A percentile compares a stretch with the other conserved stretches of the same genome.
These are phyloP conservation scores for Mortierella sp. DNA, from an alignment of 371 early-diverging fungal species.

Conservation along the genomic window DNA sequence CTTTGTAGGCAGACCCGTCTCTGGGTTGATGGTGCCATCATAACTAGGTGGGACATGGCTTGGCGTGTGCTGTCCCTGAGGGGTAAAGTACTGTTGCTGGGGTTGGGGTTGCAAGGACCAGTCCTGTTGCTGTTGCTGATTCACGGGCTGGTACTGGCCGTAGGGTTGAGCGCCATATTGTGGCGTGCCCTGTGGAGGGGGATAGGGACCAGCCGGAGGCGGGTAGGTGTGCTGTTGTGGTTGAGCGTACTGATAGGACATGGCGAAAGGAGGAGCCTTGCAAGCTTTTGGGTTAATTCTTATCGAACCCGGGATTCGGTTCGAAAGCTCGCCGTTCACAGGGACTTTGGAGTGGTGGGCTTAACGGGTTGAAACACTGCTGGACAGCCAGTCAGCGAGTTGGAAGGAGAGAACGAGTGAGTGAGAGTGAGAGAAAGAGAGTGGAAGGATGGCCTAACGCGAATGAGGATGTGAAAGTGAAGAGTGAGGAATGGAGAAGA, in stretches of 20 bases:
- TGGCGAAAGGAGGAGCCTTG: slow-evolving; percentile 14
- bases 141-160: neutral
- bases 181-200: slow-evolving; percentile 16
- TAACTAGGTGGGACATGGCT: slow-evolving; percentile 31
- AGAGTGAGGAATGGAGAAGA: neutral
- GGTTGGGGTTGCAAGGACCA: slow-evolving; percentile 19
- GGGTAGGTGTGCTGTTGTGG: slow-evolving; percentile 18
- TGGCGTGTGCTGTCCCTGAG: slow-evolving; percentile 32
- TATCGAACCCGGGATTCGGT: no score
- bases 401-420: neutral
- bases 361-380: neutral
- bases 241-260: slow-evolving; percentile 8
- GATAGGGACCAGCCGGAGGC: neutral
- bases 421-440: slow-evolving; percentile 1
- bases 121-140: slow-evolving; percentile 16
- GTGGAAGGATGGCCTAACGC: neutral
- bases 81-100: slow-evolving; percentile 21
- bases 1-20: slow-evolving; percentile 44
- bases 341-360: neutral
- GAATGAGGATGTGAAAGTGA: slow-evolving; percentile 6
- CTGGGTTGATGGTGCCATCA: slow-evolving; percentile 45
- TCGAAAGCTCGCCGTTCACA: no score
- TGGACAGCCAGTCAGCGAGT: neutral
- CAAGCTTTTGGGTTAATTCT: neutral
- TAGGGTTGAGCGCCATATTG: slow-evolving; percentile 32